phyloP scores from a whole-genome alignment of 176 grass and related monocot species.

The Carex littledalei region DNA sequence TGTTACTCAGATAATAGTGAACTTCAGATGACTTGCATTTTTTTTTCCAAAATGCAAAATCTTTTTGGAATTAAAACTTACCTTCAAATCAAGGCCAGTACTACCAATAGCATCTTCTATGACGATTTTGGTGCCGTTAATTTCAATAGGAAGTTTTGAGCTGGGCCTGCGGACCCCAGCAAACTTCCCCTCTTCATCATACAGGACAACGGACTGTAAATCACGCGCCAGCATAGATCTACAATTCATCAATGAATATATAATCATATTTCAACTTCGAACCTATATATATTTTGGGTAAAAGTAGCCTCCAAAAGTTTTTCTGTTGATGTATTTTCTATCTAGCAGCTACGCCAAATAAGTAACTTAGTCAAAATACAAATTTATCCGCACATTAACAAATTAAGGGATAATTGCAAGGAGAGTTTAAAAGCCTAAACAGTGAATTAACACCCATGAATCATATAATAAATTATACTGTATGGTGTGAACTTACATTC shows the following conservation, averaged over 20 bases:
- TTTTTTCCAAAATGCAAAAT: neutral
- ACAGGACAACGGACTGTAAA: constrained; percentile 88
- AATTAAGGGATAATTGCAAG: neutral
- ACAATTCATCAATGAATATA: constrained; percentile 9
- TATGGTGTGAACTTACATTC: constrained; percentile 68
- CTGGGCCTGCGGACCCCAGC: constrained; percentile 73
- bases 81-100: constrained; percentile 92
- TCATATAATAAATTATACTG: neutral
- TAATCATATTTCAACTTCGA: constrained; percentile 3
- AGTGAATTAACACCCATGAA: neutral
- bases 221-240: constrained; percentile 98
- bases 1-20: neutral
- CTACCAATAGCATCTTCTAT: constrained; percentile 95
- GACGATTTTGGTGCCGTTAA: constrained; percentile 87
- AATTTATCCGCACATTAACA: neutral
- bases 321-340: neutral
- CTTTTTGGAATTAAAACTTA: constrained; percentile 11
- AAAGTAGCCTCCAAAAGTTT: neutral
- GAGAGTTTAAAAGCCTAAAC: neutral
- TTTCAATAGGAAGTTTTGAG: constrained; percentile 90
- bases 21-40: neutral
- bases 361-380: neutral
- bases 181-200: constrained; percentile 99
- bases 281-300: neutral
- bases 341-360: neutral